These are phyloP conservation scores for Ophiostoma triangulosporum DNA, from an alignment of 2,329 filamentous ascomycete species.

Conservation along the genomic window DNA sequence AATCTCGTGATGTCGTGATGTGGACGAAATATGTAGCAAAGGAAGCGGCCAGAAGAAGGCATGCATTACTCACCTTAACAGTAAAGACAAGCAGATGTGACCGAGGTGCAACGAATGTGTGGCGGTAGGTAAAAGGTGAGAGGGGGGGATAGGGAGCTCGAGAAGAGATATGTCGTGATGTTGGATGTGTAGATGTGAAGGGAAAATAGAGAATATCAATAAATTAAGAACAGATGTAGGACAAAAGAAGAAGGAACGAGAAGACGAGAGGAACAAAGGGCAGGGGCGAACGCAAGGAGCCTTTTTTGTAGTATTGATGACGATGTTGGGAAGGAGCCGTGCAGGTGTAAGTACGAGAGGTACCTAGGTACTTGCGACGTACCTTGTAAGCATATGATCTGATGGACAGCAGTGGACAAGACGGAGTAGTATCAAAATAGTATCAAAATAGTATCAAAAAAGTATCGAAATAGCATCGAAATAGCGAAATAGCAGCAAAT, in stretches of 20 bases:
- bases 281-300: constrained; percentile 3
- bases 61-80: not conserved
- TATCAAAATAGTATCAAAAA: not conserved
- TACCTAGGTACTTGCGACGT: not conserved
- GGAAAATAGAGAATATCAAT: no score
- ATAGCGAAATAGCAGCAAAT: not conserved
- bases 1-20: not conserved
- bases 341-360: constrained; percentile 3
- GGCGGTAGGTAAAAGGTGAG: not conserved
- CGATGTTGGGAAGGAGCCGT: constrained; percentile 4
- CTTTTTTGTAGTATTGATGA: constrained; percentile 5
- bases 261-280: not conserved
- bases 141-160: not conserved
- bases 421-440: constrained; percentile 8
- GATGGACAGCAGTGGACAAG: not conserved
- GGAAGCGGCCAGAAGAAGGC: not conserved
- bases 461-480: no score
- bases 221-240: not conserved
- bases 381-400: not conserved
- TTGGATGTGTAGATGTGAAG: not conserved
- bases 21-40: not conserved
- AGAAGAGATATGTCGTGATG: not conserved
- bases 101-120: not conserved
- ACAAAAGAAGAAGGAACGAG: constrained; percentile 1
- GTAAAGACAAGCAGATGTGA: no score